phyloP scores from a whole-genome alignment of 2,329 filamentous ascomycete species.

The Botryotinia convoluta region DNA sequence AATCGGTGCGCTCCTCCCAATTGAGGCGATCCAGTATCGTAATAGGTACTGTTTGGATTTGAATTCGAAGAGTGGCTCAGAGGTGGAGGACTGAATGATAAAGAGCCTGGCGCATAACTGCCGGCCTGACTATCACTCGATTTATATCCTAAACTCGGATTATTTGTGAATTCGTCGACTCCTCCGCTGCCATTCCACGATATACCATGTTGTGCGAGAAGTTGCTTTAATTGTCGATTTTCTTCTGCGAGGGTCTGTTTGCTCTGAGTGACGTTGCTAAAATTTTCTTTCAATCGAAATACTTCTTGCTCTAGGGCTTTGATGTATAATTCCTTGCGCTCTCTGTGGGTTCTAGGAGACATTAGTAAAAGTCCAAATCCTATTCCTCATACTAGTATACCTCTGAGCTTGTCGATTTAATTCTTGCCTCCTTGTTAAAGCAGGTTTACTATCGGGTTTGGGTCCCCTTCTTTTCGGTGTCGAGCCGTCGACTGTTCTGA shows the following conservation, averaged over 20 bases:
- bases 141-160: slow-evolving; percentile 48
- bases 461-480: slow-evolving; percentile 86
- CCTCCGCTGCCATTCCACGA: slow-evolving; percentile 38
- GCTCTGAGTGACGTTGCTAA: slow-evolving; percentile 69
- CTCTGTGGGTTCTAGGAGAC: slow-evolving; percentile 79
- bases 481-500: slow-evolving; percentile 64
- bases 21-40: slow-evolving; percentile 5
- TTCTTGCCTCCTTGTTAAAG: slow-evolving; percentile 86
- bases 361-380: slow-evolving; percentile 20
- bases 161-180: slow-evolving; percentile 40
- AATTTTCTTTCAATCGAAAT: slow-evolving; percentile 82
- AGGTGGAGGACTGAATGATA: slow-evolving; percentile 35
- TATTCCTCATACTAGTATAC: slow-evolving; percentile 48
- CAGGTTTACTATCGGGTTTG: slow-evolving; percentile 94
- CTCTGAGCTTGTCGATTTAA: slow-evolving; percentile 93
- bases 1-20: neutral
- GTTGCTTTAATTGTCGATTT: slow-evolving; percentile 67
- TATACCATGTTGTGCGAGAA: slow-evolving; percentile 55
- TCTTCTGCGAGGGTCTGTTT: slow-evolving; percentile 75
- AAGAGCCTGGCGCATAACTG: slow-evolving; percentile 54
- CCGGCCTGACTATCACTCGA: slow-evolving; percentile 59
- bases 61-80: slow-evolving; percentile 24
- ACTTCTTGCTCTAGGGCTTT: slow-evolving; percentile 91
- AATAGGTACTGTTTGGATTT: slow-evolving; percentile 19
- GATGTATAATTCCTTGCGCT: slow-evolving; percentile 95